A percentile compares a stretch with the other conserved stretches of the same genome.
Evolutionary conservation across 75 land plant species (phyloP).

Genomic region (Cupressus sempervirens): DNA sequence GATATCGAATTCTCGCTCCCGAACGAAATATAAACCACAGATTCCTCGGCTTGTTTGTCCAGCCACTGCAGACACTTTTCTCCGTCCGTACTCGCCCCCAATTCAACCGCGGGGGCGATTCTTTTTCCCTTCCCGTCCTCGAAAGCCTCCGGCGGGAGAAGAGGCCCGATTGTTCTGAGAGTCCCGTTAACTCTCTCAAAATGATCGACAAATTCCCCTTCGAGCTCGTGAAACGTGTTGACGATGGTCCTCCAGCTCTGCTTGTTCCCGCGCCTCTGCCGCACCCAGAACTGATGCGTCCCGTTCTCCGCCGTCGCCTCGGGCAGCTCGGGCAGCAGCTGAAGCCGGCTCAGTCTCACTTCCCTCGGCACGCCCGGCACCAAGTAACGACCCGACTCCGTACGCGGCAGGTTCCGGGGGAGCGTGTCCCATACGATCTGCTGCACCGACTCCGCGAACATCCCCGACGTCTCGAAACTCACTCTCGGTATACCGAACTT

Average conservation of each 20-base stretch:
- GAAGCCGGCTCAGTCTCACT: not conserved
- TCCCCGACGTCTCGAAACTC: not conserved
- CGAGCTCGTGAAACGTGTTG: constrained; percentile 11
- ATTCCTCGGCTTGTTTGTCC: constrained; percentile 10
- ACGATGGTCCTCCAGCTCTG: constrained; percentile 1
- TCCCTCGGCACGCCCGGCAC: constrained; percentile 7
- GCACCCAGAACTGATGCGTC: not conserved
- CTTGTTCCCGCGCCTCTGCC: not conserved
- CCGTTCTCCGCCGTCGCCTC: constrained; percentile 1
- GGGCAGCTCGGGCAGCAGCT: not conserved
- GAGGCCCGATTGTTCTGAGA: not conserved
- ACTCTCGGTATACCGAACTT: not conserved
- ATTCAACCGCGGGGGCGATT: not conserved
- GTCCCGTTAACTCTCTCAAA: not conserved
- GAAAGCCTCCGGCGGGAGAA: constrained; percentile 7
- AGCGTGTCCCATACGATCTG: constrained; percentile 11
- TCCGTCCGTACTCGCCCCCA: not conserved
- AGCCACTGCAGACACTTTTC: constrained; percentile 14
- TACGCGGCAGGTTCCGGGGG: not conserved
- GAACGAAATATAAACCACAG: constrained; percentile 30
- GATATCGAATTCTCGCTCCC: constrained; percentile 28
- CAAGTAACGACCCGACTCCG: not conserved
- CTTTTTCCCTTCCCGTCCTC: not conserved
- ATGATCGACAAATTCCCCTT: constrained; percentile 5
- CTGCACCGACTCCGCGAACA: constrained; percentile 8